Percentiles rank a stretch among this genome's conserved stretches.
These are phyloP conservation scores for Hymenochaete sp. DNA, from an alignment of 1,284 basidiomycete genomes.

Conservation along the genomic window DNA sequence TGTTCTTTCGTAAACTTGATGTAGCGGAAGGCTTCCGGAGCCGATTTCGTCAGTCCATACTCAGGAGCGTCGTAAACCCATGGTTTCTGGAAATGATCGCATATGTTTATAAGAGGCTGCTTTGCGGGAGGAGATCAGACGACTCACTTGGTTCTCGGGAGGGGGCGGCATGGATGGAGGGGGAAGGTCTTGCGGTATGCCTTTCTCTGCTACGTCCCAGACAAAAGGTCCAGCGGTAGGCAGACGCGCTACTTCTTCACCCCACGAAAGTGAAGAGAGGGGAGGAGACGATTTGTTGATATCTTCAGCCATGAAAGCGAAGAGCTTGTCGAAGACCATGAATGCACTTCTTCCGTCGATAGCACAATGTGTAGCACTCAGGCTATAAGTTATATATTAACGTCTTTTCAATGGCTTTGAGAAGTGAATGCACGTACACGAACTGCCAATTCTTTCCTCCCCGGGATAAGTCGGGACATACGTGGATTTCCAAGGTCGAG, in stretches of 20 bases:
- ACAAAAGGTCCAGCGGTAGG: background rate
- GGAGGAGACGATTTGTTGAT: background rate
- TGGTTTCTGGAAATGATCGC: too few species aligned
- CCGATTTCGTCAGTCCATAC: too few species aligned
- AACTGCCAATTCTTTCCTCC: conserved; percentile 7
- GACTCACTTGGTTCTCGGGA: too few species aligned
- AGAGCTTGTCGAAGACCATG: background rate
- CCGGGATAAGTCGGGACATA: conserved; percentile 14
- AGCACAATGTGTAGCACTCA: background rate
- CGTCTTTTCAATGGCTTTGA: background rate
- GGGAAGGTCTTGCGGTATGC: background rate
- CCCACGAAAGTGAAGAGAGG: conserved; percentile 2
- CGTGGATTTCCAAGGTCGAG: conserved; percentile 13
- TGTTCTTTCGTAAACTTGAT: background rate
- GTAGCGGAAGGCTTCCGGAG: background rate
- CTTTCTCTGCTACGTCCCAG: background rate
- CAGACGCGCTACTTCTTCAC: background rate
- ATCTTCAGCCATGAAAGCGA: background rate
- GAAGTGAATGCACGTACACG: too few species aligned
- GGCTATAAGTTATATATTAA: background rate
- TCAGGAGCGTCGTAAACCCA: too few species aligned
- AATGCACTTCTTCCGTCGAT: conserved; percentile 1
- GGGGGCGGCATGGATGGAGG: background rate
- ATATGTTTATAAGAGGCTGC: too few species aligned
- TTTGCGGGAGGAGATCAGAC: too few species aligned